phyloP scores from a whole-genome alignment of 345 rosid genomes.

The Populus davidiana region DNA sequence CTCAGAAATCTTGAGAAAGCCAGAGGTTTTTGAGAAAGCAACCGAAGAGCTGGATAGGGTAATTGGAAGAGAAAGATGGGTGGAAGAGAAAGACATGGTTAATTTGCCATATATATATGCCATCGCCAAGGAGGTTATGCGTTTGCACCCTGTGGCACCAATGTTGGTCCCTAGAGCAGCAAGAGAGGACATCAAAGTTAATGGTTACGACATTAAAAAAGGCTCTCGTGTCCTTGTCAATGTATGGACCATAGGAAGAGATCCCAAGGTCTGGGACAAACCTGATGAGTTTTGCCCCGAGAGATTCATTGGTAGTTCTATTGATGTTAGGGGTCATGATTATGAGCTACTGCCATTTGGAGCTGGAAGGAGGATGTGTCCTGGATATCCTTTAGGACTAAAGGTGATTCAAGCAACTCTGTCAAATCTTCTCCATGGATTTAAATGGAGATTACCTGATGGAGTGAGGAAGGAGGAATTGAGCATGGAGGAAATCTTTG shows the following conservation, averaged over 20 bases:
- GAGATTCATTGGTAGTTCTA: constrained; percentile 43
- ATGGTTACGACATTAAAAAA: constrained; percentile 45
- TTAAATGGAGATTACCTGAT: constrained; percentile 48
- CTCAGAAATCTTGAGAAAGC: constrained; percentile 46
- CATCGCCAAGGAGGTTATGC: constrained; percentile 56
- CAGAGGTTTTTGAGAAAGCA: constrained; percentile 46
- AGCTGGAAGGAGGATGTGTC: constrained; percentile 75
- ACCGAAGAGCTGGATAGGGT: constrained; percentile 55
- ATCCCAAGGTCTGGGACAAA: constrained; percentile 50
- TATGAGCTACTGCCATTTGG: constrained; percentile 64
- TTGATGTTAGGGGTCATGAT: constrained; percentile 60
- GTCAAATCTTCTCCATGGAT: constrained; percentile 61
- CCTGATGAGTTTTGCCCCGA: constrained; percentile 52
- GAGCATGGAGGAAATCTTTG: constrained; percentile 58
- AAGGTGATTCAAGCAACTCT: constrained; percentile 53
- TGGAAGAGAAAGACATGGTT: constrained; percentile 50
- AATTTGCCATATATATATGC: constrained; percentile 46
- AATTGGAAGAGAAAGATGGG: constrained; percentile 52
- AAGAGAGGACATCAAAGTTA: constrained; percentile 38
- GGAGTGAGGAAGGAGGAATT: constrained; percentile 34
- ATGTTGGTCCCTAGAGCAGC: constrained; percentile 46
- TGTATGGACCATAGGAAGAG: constrained; percentile 58
- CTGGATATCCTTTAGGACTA: constrained; percentile 55
- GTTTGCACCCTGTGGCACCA: constrained; percentile 67
- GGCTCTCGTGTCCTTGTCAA: constrained; percentile 44